A percentile compares a stretch with the other conserved stretches of the same genome.
Conservation (phyloP, 2,329 filamentous ascomycete genomes). For the Macrophomina phaseolina region DNA sequence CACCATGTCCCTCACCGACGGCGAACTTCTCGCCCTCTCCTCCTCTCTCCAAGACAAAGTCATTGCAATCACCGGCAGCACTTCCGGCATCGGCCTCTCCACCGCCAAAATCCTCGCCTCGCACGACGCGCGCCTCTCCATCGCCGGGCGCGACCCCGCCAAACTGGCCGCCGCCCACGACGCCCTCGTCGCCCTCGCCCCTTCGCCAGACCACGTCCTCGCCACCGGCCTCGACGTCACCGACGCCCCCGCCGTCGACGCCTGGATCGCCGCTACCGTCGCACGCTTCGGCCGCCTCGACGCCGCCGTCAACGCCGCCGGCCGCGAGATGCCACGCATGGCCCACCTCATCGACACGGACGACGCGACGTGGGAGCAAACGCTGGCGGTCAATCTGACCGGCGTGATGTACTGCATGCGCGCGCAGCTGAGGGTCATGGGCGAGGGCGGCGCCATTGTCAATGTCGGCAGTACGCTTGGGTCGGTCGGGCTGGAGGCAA, state of each 20-base stretch:
- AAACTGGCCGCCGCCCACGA: slow-evolving; percentile 31
- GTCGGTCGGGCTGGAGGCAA: slow-evolving; percentile 48
- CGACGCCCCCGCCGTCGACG: slow-evolving; percentile 60
- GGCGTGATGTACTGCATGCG: slow-evolving; percentile 47
- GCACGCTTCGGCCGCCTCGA: slow-evolving; percentile 58
- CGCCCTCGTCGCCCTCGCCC: slow-evolving; percentile 24
- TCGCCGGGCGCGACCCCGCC: neutral
- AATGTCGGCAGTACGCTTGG: slow-evolving; percentile 60
- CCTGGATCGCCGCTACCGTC: slow-evolving; percentile 56
- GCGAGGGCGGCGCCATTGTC: slow-evolving; percentile 41
- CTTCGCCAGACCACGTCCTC: slow-evolving; percentile 35
- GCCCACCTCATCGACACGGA: slow-evolving; percentile 37
- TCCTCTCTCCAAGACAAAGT: no score
- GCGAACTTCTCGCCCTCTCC: no score
- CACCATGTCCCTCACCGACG: no score
- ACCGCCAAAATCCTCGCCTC: no score
- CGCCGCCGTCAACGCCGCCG: slow-evolving; percentile 63
- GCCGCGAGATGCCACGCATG: slow-evolving; percentile 34
- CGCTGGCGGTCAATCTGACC: slow-evolving; percentile 47
- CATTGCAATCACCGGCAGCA: no score
- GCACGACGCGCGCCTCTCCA: neutral
- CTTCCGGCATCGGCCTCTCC: no score
- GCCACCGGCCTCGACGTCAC: slow-evolving; percentile 37
- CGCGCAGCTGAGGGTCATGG: slow-evolving; percentile 46
- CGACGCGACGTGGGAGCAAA: slow-evolving; percentile 48